Evolutionary conservation across 108 stramenopile genomes (phyloP), one percentile per base, ranked within the genome.

Genomic region (Fistulifera pelliculosa): DNA sequence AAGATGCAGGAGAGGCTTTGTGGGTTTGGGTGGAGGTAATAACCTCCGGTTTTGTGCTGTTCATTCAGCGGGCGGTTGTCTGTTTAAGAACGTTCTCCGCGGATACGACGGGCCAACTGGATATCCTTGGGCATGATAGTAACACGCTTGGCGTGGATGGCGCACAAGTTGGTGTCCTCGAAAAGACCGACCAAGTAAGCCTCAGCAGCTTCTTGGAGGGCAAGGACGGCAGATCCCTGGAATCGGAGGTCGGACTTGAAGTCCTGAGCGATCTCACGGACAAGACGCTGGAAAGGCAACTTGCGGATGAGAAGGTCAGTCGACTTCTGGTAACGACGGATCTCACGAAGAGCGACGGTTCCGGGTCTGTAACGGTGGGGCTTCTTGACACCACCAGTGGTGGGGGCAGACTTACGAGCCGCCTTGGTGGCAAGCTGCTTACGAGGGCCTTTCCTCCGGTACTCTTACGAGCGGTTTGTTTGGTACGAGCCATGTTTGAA

Each of bases 401-500:
- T 69, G 17, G 81, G 81, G 38, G 81, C 81, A 48, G 75, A 76
- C 73, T 83, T 83, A 51, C 81, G 75, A 43, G 81, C 81, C 41
- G 96, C 96, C 92, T 96, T 87, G 73, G 89, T 89, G 68, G 89
- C 81, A 51, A 88, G 84, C 67, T 94, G 88, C 79, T 90, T 89
- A 60, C 87, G 87, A 41, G 91, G 96, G 96, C 96, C 79, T 97
- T 97, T 70, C 96, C 96, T 79, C 96, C 96, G 61, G 96, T 97
- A 61, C 90, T 93, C 70, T 95, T 97, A 49, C 96, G 85, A 24
- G 96, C 96, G 79, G 96, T 97, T 81, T 97, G 96, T 77, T 97
- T 97, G 76, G 96, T 97, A 49, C 96, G 90, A 27, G 96, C 96
- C 96, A 94, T 94, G 49, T 64, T 83, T 31, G 31, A 35, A 6